Conservation (phyloP, 441 rosid genomes). For the Mallotus japonicus region DNA sequence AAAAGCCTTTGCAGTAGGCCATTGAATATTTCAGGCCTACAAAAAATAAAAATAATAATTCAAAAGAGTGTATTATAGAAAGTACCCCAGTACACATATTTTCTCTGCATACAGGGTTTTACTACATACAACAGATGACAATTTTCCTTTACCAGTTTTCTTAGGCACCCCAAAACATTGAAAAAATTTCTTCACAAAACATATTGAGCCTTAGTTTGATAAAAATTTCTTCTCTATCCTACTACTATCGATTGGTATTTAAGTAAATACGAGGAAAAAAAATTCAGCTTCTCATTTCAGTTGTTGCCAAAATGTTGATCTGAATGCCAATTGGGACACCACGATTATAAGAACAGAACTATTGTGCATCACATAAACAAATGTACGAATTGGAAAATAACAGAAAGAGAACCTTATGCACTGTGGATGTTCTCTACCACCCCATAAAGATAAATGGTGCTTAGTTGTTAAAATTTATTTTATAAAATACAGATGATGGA, state of each 20-base stretch:
- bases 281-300: slow-evolving; percentile 6
- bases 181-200: background rate
- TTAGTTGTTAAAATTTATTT: background rate
- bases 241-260: background rate
- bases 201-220: background rate
- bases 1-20: slow-evolving; percentile 53
- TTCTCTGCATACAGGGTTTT: background rate
- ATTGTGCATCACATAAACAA: background rate
- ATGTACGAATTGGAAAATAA: background rate
- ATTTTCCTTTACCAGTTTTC: background rate
- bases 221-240: background rate
- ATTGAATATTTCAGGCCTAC: slow-evolving; percentile 58
- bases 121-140: background rate
- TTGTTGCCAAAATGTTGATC: background rate
- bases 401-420: background rate
- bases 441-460: background rate
- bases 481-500: background rate
- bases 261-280: background rate
- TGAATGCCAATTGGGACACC: background rate
- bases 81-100: background rate
- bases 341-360: slow-evolving; percentile 5
- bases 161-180: background rate
- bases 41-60: slow-evolving; percentile 13
- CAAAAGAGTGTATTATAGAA: background rate
- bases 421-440: background rate